Percentiles rank a stretch among this genome's conserved stretches.
These are phyloP conservation scores for Fusarium torreyae DNA, from an alignment of 2,329 filamentous ascomycete genomes.

Conservation along the genomic window DNA sequence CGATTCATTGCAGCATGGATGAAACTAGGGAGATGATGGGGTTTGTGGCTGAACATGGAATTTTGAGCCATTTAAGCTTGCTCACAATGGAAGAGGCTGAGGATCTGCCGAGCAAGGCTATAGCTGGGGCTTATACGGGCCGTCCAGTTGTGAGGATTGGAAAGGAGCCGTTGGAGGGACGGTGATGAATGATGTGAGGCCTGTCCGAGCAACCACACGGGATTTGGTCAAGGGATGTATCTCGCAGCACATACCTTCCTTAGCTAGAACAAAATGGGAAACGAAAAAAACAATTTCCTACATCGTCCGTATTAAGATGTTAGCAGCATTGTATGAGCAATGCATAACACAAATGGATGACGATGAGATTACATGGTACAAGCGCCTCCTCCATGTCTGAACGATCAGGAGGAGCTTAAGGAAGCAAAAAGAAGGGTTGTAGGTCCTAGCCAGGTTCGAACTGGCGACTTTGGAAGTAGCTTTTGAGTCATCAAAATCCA, in stretches of 20 bases:
- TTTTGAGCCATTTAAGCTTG: slow-evolving; percentile 32
- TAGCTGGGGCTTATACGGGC: slow-evolving; percentile 18
- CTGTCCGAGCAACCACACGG: too few species aligned
- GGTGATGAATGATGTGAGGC: too few species aligned
- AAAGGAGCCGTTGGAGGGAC: neutral
- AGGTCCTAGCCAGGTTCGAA: neutral
- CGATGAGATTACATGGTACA: too few species aligned
- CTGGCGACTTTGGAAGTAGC: neutral
- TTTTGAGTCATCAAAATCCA: neutral
- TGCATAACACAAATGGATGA: too few species aligned
- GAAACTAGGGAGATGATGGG: slow-evolving; percentile 33
- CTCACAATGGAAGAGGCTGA: slow-evolving; percentile 34
- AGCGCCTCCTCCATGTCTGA: too few species aligned
- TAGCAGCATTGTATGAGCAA: too few species aligned
- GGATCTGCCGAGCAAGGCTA: slow-evolving; percentile 16
- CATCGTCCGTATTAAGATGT: too few species aligned
- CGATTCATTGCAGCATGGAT: slow-evolving; percentile 34
- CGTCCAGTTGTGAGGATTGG: slow-evolving; percentile 29
- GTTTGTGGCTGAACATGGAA: slow-evolving; percentile 25
- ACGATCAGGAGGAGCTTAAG: neutral
- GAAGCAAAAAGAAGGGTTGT: neutral
- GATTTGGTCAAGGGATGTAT: too few species aligned
- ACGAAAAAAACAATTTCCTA: too few species aligned
- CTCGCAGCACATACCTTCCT: too few species aligned
- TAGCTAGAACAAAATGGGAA: too few species aligned